Base-by-base conservation (phyloP, 345 rosid genomes). In the Linum usitatissimum region DNA sequence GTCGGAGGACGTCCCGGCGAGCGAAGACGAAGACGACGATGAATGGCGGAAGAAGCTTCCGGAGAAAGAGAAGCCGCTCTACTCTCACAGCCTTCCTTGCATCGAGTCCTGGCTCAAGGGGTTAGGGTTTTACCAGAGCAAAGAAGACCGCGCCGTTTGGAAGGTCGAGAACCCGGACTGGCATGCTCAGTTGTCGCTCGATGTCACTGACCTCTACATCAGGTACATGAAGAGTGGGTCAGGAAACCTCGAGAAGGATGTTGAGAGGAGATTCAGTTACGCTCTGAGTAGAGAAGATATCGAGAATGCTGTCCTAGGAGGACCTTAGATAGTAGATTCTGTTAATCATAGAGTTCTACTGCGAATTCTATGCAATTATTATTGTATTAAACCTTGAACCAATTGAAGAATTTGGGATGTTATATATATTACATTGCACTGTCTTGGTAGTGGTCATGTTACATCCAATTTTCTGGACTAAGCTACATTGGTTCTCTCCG, bases 211-310 rank as follows among this genome's bases (percentile, higher is more conserved):
- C 68, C 86, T 92, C 45, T 85, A 67, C 76, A 81, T 86, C 91
- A 93, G 97, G 86, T 89, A 93, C 78, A 68, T 86, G 77, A 93
- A 81, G 82, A 87, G 71, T 66, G 97, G 97, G n/a, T 91, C 96
- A 9, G 97, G 94, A 9, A 84, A 70, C 76, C 90, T 92, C 3
- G 96, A 93, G 64, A 89, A 86, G 66, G 98, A 92, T 53, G 71
- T 92, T 62, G 98, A 89, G 73, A 87, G 98, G 72, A 86, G 97
- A 77, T 93, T 91, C 80, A 91, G 95, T 54, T 88, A 91, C 65
- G 96, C 98, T 20, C 73, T 91, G 76, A 91, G 96, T 62, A 82
- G 98, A 74, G 92, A 89, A 61, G 98, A 92, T 75, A 83, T 87
- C 0, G 88, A 92, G 76, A 92, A 92, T 36, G 97, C 97, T 64